phyloP scores from a whole-genome alignment of 306 rosid species.

The Nissolia schottii region DNA sequence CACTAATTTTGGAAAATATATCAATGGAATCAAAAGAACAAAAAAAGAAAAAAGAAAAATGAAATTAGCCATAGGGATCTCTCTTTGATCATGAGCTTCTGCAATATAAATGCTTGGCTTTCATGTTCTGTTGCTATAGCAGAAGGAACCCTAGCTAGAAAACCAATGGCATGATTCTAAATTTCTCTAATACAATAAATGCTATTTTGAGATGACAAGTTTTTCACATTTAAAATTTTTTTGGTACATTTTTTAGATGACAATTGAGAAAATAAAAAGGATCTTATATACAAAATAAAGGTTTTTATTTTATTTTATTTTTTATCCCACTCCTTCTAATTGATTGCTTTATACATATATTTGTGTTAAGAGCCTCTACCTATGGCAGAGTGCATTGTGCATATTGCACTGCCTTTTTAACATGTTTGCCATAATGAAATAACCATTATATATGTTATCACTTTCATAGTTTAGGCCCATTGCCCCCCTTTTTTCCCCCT shows the following conservation, averaged over 20 bases:
- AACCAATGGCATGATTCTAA: not conserved
- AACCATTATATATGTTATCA: constrained; percentile 1
- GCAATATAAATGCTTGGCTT: constrained; percentile 24
- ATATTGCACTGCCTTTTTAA: constrained; percentile 14
- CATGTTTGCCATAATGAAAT: constrained; percentile 26
- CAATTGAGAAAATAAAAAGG: constrained; percentile 5
- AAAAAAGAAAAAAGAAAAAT: not conserved
- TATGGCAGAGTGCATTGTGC: not conserved
- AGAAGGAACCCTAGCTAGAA: constrained; percentile 28
- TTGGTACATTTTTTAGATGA: too few relatives aligned
- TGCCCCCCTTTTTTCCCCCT: not conserved
- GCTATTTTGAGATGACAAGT: not conserved
- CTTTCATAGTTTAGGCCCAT: not conserved
- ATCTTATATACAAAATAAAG: too few relatives aligned
- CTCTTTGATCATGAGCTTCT: constrained; percentile 5
- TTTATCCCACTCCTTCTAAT: not conserved
- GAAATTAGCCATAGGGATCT: not conserved
- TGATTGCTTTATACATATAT: not conserved
- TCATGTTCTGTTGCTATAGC: not conserved
- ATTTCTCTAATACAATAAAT: not conserved
- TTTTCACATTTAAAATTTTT: too few relatives aligned
- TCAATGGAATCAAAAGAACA: constrained; percentile 18
- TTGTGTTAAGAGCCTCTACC: not conserved
- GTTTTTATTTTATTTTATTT: too few relatives aligned
- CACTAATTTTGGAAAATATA: constrained; percentile 14